phyloP scores from a whole-genome alignment of 768 basidiomycete species.

The Tremella fuciformis region DNA sequence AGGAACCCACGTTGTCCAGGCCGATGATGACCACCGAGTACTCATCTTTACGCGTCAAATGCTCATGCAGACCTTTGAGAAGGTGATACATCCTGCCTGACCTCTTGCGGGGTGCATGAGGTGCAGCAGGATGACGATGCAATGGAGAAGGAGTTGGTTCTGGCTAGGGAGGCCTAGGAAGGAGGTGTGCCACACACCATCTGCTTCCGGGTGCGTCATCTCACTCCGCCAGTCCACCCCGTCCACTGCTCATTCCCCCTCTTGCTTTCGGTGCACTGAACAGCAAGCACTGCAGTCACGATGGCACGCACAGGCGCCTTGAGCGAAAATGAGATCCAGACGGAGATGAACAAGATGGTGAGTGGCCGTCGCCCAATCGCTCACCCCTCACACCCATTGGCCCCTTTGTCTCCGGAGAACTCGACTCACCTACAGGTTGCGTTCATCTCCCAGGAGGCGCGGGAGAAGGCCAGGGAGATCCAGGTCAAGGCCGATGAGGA shows the following conservation, averaged over 20 bases:
- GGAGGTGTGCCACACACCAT: no score
- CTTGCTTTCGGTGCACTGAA: no score
- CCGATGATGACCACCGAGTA: conserved; percentile 95
- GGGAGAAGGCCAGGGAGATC: conserved; percentile 96
- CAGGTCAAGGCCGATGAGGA: conserved; percentile 97
- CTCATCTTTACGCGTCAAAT: conserved; percentile 76
- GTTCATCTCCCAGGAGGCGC: conserved; percentile 97
- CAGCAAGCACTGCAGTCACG: conserved; percentile 53
- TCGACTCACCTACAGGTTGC: conserved; percentile 63
- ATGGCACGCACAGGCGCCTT: conserved; percentile 64
- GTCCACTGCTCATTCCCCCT: no score
- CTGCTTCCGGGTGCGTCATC: no score
- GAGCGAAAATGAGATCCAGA: conserved; percentile 92
- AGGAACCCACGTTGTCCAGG: conserved; percentile 47
- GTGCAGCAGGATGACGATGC: no score
- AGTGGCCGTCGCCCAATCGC: conserved; percentile 29
- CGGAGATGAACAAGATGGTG: conserved; percentile 99
- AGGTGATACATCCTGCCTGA: conserved; percentile 76
- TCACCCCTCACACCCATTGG: conserved; percentile 2
- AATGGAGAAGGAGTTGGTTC: no score
- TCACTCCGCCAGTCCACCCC: no score
- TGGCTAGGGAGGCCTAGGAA: no score
- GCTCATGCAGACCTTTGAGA: conserved; percentile 83
- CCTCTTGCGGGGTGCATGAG: no score
- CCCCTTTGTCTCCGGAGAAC: neutral